Percentiles rank a stretch among this genome's conserved stretches.
phyloP scores from a whole-genome alignment of 1,139 yeast genomes.

The Taphrina pruni region DNA sequence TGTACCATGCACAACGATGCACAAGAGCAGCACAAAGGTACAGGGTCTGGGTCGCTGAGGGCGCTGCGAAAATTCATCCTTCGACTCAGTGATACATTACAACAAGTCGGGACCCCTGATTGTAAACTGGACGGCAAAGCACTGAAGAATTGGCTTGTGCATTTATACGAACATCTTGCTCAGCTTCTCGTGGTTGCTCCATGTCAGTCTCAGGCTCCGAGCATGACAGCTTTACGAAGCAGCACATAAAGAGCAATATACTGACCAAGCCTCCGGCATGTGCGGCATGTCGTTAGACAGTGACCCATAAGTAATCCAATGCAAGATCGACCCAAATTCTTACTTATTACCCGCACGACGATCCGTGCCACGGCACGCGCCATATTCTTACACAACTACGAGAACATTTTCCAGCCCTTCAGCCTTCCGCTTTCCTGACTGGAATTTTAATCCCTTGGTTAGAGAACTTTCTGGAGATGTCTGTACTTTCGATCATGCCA shows the following conservation, averaged over 20 bases:
- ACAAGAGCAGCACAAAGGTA: not conserved
- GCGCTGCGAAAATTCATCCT: constrained; percentile 8
- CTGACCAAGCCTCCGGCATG: no score
- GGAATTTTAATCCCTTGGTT: constrained; percentile 58
- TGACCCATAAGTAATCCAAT: no score
- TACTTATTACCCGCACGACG: no score
- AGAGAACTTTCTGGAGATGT: constrained; percentile 55
- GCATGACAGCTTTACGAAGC: not conserved
- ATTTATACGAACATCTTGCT: constrained; percentile 39
- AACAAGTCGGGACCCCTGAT: not conserved
- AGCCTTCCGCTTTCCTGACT: constrained; percentile 49
- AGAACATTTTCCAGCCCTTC: not conserved
- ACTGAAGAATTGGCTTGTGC: constrained; percentile 38
- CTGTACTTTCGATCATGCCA: constrained; percentile 56
- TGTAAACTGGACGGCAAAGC: constrained; percentile 5
- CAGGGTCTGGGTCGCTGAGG: not conserved
- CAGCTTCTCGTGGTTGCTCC: not conserved
- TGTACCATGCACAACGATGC: not conserved
- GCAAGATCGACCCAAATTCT: no score
- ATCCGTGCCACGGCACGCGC: not conserved
- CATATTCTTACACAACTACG: not conserved
- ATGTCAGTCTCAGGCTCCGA: not conserved
- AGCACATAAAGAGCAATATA: no score
- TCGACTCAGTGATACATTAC: constrained; percentile 6
- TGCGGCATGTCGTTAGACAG: no score